These are phyloP conservation scores for Crithidia bombi DNA, from an alignment of 208 protist genomes.

Conservation along the genomic window DNA sequence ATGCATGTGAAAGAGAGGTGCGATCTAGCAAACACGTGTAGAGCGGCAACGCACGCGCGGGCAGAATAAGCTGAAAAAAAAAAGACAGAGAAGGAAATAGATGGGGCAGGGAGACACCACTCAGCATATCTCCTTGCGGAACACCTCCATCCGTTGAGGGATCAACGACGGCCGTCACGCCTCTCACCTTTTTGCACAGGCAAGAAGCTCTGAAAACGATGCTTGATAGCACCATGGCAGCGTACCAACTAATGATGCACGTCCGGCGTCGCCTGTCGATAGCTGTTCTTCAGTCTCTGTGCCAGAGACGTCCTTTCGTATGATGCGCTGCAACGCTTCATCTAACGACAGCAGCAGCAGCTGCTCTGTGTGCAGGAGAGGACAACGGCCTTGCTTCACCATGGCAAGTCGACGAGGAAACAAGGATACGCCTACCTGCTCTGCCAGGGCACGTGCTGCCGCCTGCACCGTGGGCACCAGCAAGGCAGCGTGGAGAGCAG, in stretches of 20 bases:
- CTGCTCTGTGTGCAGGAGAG: constrained; percentile 14
- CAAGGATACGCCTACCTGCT: constrained; percentile 38
- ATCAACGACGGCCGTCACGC: no score
- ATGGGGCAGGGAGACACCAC: no score
- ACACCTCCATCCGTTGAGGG: no score
- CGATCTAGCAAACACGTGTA: no score
- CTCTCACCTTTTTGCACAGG: neutral
- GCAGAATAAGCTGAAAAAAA: no score
- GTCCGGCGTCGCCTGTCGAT: neutral
- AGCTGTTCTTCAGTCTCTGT: neutral
- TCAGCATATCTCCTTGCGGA: no score
- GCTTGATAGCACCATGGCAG: constrained; percentile 9
- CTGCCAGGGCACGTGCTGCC: constrained; percentile 38
- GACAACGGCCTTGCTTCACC: neutral
- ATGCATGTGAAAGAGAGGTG: no score
- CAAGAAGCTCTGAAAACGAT: neutral
- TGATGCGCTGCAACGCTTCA: constrained; percentile 12
- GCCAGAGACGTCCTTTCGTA: neutral
- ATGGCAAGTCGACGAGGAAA: constrained; percentile 30
- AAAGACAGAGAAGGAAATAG: no score
- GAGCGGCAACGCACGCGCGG: no score
- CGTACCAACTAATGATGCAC: neutral
- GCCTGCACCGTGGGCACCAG: constrained; percentile 32
- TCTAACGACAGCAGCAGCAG: constrained; percentile 22
- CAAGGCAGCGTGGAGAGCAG: neutral